A percentile compares a stretch with the other conserved stretches of the same genome.
phyloP scores from a whole-genome alignment of 1,139 yeast genomes.

The Geotrichum klebahnii region DNA sequence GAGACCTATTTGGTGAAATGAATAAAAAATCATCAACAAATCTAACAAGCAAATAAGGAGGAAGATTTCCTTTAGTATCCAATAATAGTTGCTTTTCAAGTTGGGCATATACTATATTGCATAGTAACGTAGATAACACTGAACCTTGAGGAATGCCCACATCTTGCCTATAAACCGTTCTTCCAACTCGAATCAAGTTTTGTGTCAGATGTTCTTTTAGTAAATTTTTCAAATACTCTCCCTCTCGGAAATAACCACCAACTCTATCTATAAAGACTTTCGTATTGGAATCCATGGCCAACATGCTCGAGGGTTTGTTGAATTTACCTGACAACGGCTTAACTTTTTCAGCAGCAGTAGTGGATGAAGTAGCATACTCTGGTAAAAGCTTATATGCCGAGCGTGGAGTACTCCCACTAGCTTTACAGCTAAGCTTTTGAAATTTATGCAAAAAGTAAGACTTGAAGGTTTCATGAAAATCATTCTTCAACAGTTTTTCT shows the following conservation, averaged over 20 bases:
- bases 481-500: conserved; percentile 21
- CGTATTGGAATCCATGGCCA: conserved; percentile 1
- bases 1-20: conserved; percentile 45
- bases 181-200: conserved; percentile 41
- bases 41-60: conserved; percentile 49
- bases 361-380: conserved; percentile 10
- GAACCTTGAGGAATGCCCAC: conserved; percentile 87
- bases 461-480: neutral
- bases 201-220: conserved; percentile 43
- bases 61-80: conserved; percentile 30
- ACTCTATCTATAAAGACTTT: conserved; percentile 16
- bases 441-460: conserved; percentile 16
- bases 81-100: conserved; percentile 46
- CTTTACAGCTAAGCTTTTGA: conserved; percentile 7
- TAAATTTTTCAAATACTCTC: conserved; percentile 21
- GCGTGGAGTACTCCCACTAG: neutral
- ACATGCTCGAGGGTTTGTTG: neutral
- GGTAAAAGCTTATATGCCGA: conserved; percentile 3
- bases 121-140: conserved; percentile 67
- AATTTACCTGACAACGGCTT: conserved; percentile 4
- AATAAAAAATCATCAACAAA: conserved; percentile 84
- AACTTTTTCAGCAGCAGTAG: neutral
- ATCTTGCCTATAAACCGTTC: conserved; percentile 45
- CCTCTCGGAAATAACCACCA: conserved; percentile 13
- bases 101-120: conserved; percentile 69